Evolutionary conservation across 805 yeast genomes (phyloP), one percentile per base, ranked within the genome.

Genomic region (Kregervanrija fluxuum): DNA sequence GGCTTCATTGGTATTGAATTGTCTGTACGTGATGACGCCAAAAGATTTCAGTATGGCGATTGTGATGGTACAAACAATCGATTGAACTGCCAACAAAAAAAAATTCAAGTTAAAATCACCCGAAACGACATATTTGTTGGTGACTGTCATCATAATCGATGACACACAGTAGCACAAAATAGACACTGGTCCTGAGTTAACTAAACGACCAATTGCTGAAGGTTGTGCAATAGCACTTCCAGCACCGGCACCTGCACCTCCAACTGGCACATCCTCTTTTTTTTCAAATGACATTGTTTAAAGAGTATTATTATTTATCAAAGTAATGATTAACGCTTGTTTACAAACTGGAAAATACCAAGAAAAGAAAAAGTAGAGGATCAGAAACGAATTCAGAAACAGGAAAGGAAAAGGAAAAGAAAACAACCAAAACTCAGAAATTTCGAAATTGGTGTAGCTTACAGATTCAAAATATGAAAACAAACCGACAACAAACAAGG

Each of bases 81-180:
- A 78, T 72, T 93, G 99, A 36, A 89, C 81, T 36, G 95, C 95
- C 64, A 93, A 72, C 60, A 91, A 74, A 57, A 93, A 81, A 61
- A 89, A 89, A 73, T 89, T 89, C 77, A 93, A 77, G 63, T 82
- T 75, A 63, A 85, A 79, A 30, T 74, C 74, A 30, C 85, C 88
- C 17, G 85, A 77, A 47, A 93, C 84, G 48, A 93, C 98, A 62
- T 82, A 91, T 70, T 93, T 93, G 76, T 93, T 93, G 48, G 98
- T 90, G 50, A 90, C 89, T 30, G 99, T 93, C 99, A 93, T 93
- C 64, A 93, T 70, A 54, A 93, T 93, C 17, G 99, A 93, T 16
- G 99, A 86, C 44, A 75, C 73, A 75, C 99, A 93, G 79, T 93
- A 93, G 33, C 85, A 75, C 47, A 82, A 61, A 56, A 86, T 85